phyloP scores from a whole-genome alignment of 2,329 filamentous ascomycete species.

The Penicillium nordicum region DNA sequence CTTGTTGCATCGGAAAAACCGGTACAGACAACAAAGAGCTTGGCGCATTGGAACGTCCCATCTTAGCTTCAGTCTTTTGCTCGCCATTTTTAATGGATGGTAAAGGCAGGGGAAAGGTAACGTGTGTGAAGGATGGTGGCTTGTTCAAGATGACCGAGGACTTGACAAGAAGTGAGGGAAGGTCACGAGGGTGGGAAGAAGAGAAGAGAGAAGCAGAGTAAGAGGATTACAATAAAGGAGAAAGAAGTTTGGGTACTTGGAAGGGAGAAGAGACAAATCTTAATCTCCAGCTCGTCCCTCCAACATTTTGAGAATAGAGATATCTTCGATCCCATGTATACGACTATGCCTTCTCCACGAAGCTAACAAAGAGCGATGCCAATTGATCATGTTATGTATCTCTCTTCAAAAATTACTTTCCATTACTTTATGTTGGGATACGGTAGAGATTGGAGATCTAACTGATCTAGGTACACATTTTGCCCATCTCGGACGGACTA shows the following conservation, averaged over 20 bases:
- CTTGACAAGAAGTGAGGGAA: background rate
- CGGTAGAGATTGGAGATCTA: background rate
- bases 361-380: background rate
- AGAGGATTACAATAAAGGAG: background rate
- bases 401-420: background rate
- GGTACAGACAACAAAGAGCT: conserved; percentile 25
- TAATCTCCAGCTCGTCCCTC: background rate
- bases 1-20: conserved; percentile 20
- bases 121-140: background rate
- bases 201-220: background rate
- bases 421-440: background rate
- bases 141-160: background rate
- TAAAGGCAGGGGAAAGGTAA: no score
- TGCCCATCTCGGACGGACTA: background rate
- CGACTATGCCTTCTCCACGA: background rate
- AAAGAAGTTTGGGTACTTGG: background rate
- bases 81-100: background rate
- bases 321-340: background rate
- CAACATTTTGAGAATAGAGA: background rate
- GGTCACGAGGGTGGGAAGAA: background rate
- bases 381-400: background rate
- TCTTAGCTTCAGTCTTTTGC: background rate
- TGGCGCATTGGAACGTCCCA: conserved; percentile 21
- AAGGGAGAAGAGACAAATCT: background rate
- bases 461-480: background rate